These are phyloP conservation scores for Chlorella sp. DNA, from an alignment of 139 green algal species.

Conservation along the genomic window DNA sequence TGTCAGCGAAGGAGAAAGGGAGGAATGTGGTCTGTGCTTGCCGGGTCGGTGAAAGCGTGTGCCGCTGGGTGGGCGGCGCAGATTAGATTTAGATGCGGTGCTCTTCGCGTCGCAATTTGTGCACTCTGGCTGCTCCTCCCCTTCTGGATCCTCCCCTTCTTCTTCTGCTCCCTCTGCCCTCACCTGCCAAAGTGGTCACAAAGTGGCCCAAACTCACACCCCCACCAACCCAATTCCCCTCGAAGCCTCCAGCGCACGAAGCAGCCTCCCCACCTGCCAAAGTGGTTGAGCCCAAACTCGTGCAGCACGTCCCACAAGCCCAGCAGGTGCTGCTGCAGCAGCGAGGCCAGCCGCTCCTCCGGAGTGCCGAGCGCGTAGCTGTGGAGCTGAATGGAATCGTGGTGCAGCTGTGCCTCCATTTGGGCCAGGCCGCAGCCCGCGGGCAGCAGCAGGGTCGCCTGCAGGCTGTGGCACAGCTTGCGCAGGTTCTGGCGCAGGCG, in stretches of 20 bases:
- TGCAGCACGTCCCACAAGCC: constrained; percentile 50
- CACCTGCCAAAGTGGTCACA: too few relatives aligned
- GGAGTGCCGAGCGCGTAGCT: neutral
- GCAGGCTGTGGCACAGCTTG: constrained; percentile 49
- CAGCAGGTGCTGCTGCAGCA: constrained; percentile 45
- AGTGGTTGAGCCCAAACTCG: constrained; percentile 48
- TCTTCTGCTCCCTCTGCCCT: too few relatives aligned
- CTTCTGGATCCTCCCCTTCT: too few relatives aligned
- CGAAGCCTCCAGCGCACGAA: neutral
- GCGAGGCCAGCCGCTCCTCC: constrained; percentile 15
- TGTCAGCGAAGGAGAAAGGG: too few relatives aligned
- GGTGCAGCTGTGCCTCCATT: constrained; percentile 35
- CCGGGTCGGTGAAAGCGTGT: too few relatives aligned
- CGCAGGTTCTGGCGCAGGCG: constrained; percentile 48
- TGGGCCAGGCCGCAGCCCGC: constrained; percentile 31
- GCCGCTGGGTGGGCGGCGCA: too few relatives aligned
- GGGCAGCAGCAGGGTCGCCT: constrained; percentile 40
- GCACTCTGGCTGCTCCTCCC: too few relatives aligned
- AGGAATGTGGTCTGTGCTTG: too few relatives aligned
- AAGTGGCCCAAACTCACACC: too few relatives aligned
- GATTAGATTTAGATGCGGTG: too few relatives aligned
- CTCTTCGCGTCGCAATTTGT: too few relatives aligned
- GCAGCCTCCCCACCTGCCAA: constrained; percentile 20
- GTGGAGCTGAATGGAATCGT: constrained; percentile 37
- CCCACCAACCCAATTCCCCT: neutral